Percentiles rank a stretch among this genome's conserved stretches.
These are phyloP conservation scores for Endoconidiophora polonica DNA, from an alignment of 2,329 filamentous ascomycete species.

Conservation along the genomic window DNA sequence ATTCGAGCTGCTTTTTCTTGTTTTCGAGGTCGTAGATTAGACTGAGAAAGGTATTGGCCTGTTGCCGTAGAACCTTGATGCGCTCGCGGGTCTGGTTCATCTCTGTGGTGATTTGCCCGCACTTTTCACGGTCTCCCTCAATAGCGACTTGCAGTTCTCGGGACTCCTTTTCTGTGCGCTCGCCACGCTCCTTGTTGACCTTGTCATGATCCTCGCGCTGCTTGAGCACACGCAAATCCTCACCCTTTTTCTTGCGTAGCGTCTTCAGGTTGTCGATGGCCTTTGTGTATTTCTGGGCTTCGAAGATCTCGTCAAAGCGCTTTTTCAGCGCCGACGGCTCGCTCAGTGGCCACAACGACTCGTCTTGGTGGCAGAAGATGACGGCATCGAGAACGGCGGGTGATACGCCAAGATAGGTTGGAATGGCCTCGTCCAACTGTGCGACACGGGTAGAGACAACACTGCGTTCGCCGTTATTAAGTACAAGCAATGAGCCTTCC, in stretches of 20 bases:
- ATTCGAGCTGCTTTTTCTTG: slow-evolving; percentile 58
- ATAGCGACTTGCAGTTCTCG: slow-evolving; percentile 50
- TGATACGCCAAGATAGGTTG: slow-evolving; percentile 74
- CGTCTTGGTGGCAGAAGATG: slow-evolving; percentile 97
- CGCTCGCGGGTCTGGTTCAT: slow-evolving; percentile 42
- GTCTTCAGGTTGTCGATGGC: slow-evolving; percentile 89
- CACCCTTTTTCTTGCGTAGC: slow-evolving; percentile 66
- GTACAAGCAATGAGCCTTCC: slow-evolving; percentile 60
- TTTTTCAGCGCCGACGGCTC: slow-evolving; percentile 76
- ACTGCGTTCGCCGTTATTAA: slow-evolving; percentile 63
- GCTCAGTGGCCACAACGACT: slow-evolving; percentile 92
- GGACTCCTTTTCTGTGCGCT: slow-evolving; percentile 50
- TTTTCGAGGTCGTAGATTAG: slow-evolving; percentile 60
- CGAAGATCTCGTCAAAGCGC: slow-evolving; percentile 93
- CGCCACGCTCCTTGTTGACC: slow-evolving; percentile 68
- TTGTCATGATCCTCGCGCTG: slow-evolving; percentile 64
- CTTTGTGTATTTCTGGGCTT: slow-evolving; percentile 91
- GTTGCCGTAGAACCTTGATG: slow-evolving; percentile 50
- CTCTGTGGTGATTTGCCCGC: slow-evolving; percentile 38
- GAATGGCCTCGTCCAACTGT: slow-evolving; percentile 71
- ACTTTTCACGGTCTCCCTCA: slow-evolving; percentile 40
- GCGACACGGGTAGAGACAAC: slow-evolving; percentile 64
- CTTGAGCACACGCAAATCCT: slow-evolving; percentile 56
- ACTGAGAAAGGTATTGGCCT: slow-evolving; percentile 56
- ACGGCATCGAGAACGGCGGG: slow-evolving; percentile 82